Conservation (phyloP, 2,329 filamentous ascomycete species). For the Fusarium burgessii region DNA sequence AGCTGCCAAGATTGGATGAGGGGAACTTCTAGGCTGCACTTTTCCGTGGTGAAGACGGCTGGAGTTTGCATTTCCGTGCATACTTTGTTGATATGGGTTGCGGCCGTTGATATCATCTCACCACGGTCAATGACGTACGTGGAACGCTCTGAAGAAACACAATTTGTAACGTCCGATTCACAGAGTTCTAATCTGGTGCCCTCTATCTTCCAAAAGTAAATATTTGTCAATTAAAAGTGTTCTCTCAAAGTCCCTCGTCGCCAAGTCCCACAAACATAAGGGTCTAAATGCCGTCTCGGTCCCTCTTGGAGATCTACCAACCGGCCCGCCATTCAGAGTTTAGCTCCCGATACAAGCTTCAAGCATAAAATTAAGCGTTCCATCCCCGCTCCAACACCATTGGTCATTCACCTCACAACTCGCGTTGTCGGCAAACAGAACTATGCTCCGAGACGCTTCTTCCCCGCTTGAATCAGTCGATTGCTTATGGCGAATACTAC, state of each 20-base stretch:
- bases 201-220: rapidly evolving
- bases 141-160: rapidly evolving
- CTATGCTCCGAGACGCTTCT: conserved; percentile 22
- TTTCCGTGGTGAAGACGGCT: conserved; percentile 1
- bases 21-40: not conserved
- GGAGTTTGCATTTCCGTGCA: not conserved
- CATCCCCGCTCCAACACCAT: not conserved
- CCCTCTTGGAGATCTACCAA: conserved; percentile 19
- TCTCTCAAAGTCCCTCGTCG: rapidly evolving
- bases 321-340: conserved; percentile 25
- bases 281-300: conserved; percentile 6
- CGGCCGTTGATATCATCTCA: not conserved
- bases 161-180: too few species aligned
- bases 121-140: not conserved
- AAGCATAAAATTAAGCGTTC: conserved; percentile 6
- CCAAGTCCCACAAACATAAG: not conserved
- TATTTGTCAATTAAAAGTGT: rapidly evolving
- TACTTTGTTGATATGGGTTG: not conserved
- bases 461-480: conserved; percentile 24
- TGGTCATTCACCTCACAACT: not conserved
- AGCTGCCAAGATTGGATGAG: conserved; percentile 31
- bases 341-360: conserved; percentile 25
- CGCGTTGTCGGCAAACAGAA: conserved; percentile 28
- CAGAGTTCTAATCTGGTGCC: rapidly evolving
- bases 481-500: conserved; percentile 18